These are phyloP conservation scores for Crithidia expoeki DNA, from an alignment of 208 protist species.

Conservation along the genomic window DNA sequence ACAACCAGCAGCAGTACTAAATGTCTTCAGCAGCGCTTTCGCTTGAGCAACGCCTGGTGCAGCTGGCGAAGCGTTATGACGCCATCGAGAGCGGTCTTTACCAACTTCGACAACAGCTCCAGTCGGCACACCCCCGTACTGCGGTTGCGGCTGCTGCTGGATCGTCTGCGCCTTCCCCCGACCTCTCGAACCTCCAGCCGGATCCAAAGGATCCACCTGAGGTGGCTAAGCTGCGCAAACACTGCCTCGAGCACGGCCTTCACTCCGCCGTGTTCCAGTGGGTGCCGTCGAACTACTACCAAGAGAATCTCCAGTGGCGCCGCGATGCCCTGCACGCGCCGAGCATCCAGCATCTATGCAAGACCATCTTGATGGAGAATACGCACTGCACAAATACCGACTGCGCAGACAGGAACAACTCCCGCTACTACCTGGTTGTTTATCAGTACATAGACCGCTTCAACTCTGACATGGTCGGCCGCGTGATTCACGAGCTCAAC, in stretches of 20 bases:
- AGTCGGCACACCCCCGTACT: not conserved
- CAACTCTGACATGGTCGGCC: conserved; percentile 70
- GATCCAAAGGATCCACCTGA: conserved; percentile 60
- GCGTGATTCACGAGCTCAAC: conserved; percentile 65
- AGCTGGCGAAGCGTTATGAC: conserved; percentile 47
- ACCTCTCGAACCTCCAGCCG: conserved; percentile 56
- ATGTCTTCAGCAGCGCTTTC: conserved; percentile 2
- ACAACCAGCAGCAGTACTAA: conserved; percentile 10
- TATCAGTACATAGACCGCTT: conserved; percentile 86
- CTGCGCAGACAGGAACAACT: conserved; percentile 71
- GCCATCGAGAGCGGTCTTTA: conserved; percentile 44
- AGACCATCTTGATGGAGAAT: conserved; percentile 93
- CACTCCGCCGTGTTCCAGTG: conserved; percentile 71
- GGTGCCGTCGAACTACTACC: conserved; percentile 91
- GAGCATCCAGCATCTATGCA: conserved; percentile 89
- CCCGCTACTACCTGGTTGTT: conserved; percentile 84
- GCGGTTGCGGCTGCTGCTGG: not conserved
- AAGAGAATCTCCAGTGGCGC: conserved; percentile 78
- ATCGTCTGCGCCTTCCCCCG: not conserved
- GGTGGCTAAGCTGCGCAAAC: conserved; percentile 63
- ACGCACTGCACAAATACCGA: conserved; percentile 81
- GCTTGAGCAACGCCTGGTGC: conserved; percentile 41
- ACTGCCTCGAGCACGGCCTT: conserved; percentile 54
- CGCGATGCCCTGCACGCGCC: conserved; percentile 74
- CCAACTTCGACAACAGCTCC: conserved; percentile 23